Evolutionary conservation across 331 rosid genomes (phyloP).

Genomic region (Quercus tomentella): DNA sequence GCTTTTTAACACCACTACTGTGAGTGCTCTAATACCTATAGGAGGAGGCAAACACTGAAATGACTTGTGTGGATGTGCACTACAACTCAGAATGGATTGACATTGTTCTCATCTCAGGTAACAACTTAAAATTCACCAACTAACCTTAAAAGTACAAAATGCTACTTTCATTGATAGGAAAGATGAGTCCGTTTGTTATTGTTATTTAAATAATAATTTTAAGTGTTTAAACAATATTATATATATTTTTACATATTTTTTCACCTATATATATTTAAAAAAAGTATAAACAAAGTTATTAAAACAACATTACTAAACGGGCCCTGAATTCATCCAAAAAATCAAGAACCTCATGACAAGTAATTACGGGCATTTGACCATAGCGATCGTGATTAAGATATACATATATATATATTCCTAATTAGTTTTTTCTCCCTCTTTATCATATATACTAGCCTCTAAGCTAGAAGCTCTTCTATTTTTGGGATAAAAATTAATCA

Average conservation of each 20-base stretch:
- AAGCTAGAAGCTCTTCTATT: no score
- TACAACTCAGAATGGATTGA: not conserved
- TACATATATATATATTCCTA: not conserved
- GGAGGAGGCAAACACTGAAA: not conserved
- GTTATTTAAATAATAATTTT: fast-evolving
- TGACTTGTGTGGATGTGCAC: not conserved
- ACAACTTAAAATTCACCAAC: not conserved
- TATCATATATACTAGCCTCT: no score
- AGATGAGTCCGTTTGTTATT: fast-evolving
- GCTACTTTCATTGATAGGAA: not conserved
- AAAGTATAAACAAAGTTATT: no score
- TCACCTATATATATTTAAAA: fast-evolving
- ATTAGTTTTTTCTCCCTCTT: not conserved
- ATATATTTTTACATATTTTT: fast-evolving
- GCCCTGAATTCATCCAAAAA: not conserved
- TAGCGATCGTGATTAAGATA: not conserved
- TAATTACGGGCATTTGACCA: not conserved
- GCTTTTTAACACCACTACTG: no score
- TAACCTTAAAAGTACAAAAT: not conserved
- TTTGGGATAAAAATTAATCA: no score
- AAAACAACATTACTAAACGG: no score
- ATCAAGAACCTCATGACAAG: not conserved
- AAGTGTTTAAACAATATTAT: no score
- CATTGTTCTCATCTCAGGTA: not conserved
- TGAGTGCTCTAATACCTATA: not conserved